These are phyloP conservation scores for Scheffersomyces illinoinensis DNA, from an alignment of 1,139 yeast species.

Conservation along the genomic window DNA sequence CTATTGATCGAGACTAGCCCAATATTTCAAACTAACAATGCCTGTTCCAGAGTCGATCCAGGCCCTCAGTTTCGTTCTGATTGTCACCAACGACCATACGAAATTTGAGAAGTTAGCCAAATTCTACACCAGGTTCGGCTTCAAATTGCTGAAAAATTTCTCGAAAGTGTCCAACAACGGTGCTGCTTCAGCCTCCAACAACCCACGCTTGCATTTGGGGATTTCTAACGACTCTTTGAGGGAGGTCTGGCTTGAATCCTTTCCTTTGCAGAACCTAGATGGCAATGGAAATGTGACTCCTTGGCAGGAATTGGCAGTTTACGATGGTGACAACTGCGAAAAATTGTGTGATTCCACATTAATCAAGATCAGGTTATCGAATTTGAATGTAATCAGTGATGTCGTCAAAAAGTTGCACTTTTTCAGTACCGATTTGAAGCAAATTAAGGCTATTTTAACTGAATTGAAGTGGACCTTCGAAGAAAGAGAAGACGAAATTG, in stretches of 20 bases:
- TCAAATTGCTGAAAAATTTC: conserved; percentile 55
- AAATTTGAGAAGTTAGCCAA: conserved; percentile 46
- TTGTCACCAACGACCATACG: conserved; percentile 54
- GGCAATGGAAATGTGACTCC: conserved; percentile 52
- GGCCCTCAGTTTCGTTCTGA: conserved; percentile 46
- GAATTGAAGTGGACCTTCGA: conserved; percentile 19
- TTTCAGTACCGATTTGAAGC: conserved; percentile 50
- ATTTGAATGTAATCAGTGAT: conserved; percentile 28
- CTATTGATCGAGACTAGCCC: no score
- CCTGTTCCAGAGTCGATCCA: conserved; percentile 6
- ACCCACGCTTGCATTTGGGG: conserved; percentile 44
- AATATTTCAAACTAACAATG: neutral
- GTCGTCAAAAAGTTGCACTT: conserved; percentile 44
- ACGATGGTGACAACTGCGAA: conserved; percentile 50
- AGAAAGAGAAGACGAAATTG: conserved; percentile 20
- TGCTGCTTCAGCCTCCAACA: conserved; percentile 31
- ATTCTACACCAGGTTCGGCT: conserved; percentile 61
- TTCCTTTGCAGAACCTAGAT: conserved; percentile 57
- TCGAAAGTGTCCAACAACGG: conserved; percentile 48
- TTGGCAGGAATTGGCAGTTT: conserved; percentile 55
- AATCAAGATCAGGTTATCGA: conserved; percentile 58
- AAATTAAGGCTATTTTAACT: conserved; percentile 35
- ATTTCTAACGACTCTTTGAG: conserved; percentile 62
- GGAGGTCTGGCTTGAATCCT: conserved; percentile 72
- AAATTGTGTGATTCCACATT: conserved; percentile 33